Percentiles rank a stretch among this genome's conserved stretches.
These are phyloP conservation scores for Gnomoniopsis smithogilvyi DNA, from an alignment of 2,329 filamentous ascomycete species.

Conservation along the genomic window DNA sequence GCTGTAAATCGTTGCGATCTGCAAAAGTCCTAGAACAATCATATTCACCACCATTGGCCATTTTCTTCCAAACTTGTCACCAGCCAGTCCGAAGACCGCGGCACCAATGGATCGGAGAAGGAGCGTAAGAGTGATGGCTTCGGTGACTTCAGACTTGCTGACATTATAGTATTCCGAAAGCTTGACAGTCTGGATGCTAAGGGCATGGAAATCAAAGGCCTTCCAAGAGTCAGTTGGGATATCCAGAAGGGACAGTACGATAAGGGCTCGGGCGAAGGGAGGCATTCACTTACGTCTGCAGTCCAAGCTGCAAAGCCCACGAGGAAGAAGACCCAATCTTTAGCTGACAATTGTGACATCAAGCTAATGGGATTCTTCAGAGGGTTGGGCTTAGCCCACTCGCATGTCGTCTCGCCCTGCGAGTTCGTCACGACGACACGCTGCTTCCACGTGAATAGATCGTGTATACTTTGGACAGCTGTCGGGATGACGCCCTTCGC, in stretches of 20 bases:
- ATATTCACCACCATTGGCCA: conserved; percentile 83
- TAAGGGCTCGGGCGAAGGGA: too few relatives aligned
- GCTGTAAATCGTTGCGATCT: conserved; percentile 76
- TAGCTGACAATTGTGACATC: conserved; percentile 58
- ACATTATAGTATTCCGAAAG: conserved; percentile 50
- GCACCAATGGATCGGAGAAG: conserved; percentile 74
- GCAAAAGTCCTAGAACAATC: conserved; percentile 63
- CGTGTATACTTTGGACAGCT: conserved; percentile 25
- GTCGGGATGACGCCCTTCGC: conserved; percentile 55
- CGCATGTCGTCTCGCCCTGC: conserved; percentile 60
- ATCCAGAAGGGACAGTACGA: too few relatives aligned
- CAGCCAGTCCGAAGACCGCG: conserved; percentile 70
- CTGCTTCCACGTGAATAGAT: conserved; percentile 61
- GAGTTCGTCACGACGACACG: conserved; percentile 65
- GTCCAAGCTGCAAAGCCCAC: conserved; percentile 75
- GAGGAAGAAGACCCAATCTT: conserved; percentile 73
- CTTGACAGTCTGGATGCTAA: conserved; percentile 75
- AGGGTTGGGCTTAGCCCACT: conserved; percentile 66
- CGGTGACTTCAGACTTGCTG: conserved; percentile 65
- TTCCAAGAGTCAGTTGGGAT: too few relatives aligned
- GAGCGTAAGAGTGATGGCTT: conserved; percentile 72
- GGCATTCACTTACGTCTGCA: conserved; percentile 47
- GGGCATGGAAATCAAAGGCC: conserved; percentile 79
- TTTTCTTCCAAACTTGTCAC: conserved; percentile 78
- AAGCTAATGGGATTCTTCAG: conserved; percentile 70